Base-by-base conservation (phyloP, 495 filamentous ascomycete species). In the Apodospora peruviana region DNA sequence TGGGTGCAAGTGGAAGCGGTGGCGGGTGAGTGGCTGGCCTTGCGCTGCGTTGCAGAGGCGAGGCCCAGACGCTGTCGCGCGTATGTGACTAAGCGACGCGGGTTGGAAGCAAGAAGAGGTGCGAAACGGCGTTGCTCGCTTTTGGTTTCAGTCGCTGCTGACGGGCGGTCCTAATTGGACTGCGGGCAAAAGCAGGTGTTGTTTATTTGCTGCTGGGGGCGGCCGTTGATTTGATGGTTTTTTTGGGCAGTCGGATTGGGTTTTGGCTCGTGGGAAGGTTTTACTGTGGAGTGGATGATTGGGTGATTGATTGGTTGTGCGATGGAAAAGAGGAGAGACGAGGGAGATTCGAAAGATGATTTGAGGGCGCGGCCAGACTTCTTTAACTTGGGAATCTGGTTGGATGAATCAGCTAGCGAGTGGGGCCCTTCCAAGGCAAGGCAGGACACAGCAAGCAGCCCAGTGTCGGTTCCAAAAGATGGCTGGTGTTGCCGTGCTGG, bases 241-340 rank as follows among this genome's bases (percentile, higher is more conserved):
- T 58, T 56, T 51, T 40, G 5, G 25, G 39, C 16, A 19, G 35
- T 46, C 47, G 40, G 55, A 37, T 39, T 44, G 48, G 57, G 49
- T 53, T 52, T 55, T 54, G 37, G 43, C 52, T 56, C 52, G 57
- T 32, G 58, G 50, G 48, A 55, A 25, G 51, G 41, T 50, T 54
- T 38, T 50, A 40, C 45, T 49, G 62, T 67, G 60, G 62, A 59
- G 64, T 52, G 60, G 48, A 46, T 52, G 52, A 53, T 57, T 61
- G 60, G 60, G 52, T 55, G 65, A 42, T 54, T 70, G 67, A 68
- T 70, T 70, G 67, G 65, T 65, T 60, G 65, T 67, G 55, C 61
- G 60, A 68, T 61, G 60, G 51, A 57, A 65, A 61, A 53, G 59
- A 62, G 59, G 65, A 69, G 65, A 65, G 60, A 69, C 59, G 57